A percentile compares a stretch with the other conserved stretches of the same genome.
Evolutionary conservation across 1,139 yeast genomes (phyloP).

Genomic region (Tardiomyces digboiensis): DNA sequence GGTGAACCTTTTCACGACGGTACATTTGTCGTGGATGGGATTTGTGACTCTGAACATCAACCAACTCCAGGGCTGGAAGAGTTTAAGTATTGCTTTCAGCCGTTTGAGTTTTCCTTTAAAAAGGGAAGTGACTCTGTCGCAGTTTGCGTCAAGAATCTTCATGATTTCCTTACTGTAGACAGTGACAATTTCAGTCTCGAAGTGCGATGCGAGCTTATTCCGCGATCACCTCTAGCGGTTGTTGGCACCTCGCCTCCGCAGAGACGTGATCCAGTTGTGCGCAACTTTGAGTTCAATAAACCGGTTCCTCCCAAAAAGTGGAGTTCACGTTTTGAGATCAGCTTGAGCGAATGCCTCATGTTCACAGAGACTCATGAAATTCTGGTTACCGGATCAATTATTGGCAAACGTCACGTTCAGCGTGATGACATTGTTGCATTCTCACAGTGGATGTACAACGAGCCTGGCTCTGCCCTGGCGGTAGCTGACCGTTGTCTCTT

Average conservation of each 20-base stretch:
- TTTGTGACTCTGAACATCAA: conserved; percentile 24
- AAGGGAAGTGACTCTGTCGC: not conserved
- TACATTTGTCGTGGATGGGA: conserved; percentile 30
- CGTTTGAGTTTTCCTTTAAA: conserved; percentile 13
- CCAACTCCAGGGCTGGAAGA: conserved; percentile 30
- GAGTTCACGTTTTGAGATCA: not conserved
- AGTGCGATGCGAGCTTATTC: not conserved
- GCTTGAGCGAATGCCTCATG: not conserved
- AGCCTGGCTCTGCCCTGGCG: not conserved
- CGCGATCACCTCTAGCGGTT: not conserved
- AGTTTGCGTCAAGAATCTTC: conserved; percentile 1
- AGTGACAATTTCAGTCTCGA: not conserved
- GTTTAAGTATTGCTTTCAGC: conserved; percentile 25
- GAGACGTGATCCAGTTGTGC: not conserved
- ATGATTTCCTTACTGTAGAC: conserved; percentile 1
- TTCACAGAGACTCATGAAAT: not conserved
- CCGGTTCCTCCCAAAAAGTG: not conserved
- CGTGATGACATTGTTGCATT: not conserved
- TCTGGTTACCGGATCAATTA: not conserved
- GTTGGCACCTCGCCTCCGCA: not conserved
- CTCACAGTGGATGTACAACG: not conserved
- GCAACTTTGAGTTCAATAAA: not conserved
- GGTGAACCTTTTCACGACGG: conserved; percentile 29
- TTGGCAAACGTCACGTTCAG: not conserved
- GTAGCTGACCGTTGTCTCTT: not conserved